Base-by-base conservation (phyloP, 768 basidiomycete genomes). In the Suillus alpinus region DNA sequence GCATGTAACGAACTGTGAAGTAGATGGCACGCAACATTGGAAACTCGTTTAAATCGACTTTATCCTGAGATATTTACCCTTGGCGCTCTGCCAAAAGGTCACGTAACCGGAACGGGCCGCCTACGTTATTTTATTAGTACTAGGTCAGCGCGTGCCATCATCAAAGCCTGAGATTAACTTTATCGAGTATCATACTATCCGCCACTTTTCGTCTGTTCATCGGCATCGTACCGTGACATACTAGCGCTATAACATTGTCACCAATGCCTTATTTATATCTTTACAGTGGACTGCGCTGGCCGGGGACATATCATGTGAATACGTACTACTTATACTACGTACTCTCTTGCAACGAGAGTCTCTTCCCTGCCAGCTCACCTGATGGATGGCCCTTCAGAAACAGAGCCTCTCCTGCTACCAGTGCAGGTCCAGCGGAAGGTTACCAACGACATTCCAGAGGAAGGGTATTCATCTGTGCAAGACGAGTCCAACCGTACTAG, bases 311-410 rank as follows among this genome's bases (percentile, higher is more conserved):
- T 23, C 20, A 44, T 44, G 20, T 44, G 12, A 44, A 20, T 12
- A 44, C 10, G 43, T 44, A 44, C 43, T 44, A 39, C 26, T 26
- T 26, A 26, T 26, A 26, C 26, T 26, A 26, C 26, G 26, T 3
- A 26, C 26, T n/a, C n/a, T n/a, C 26, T 29, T 16, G 14, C 18
- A 12, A 18, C 18, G n/a, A 9, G n/a, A 31, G 18, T n/a, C 18
- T 9, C 7, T 37, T 9, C 20, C 34, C 16, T 7, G 14, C 23
- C 36, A 18, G 2, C 2, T 31, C 18, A 9, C 18, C 26, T 29
- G 37, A 55, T 55, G 53, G 53, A 55, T 39, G 37, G 23, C 6
- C 53, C 6, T 39, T 55, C 53, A 55, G 53, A 55, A 39, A 39
- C 37, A 9, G 37, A 37, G 37, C 37, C 37, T 39, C 53, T 55